Evolutionary conservation across 352 stramenopile genomes (phyloP), one percentile per base, ranked within the genome.

Genomic region (Lagenidium sp.): DNA sequence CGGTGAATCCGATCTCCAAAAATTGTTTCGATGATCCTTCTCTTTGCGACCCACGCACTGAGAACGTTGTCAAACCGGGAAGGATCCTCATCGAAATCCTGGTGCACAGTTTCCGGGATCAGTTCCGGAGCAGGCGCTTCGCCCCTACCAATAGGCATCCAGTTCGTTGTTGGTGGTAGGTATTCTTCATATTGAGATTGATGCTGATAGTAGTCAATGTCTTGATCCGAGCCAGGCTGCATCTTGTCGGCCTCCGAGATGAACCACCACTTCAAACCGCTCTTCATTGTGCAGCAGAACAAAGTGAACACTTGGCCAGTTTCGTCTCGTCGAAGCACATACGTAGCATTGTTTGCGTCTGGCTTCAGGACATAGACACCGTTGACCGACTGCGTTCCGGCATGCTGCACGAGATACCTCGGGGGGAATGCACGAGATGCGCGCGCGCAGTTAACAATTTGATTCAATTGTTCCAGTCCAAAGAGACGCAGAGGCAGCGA

Each of bases 151-250:
- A 76, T 89, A 4, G 76, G 61, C 18, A 95, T 60, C 95, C 95
- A 98, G 41, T 96, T 91, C 22, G 64, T 58, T 20, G 62, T 68
- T 6, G 92, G 90, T 4, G 96, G 96, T 24, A 97, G 53, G 15
- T 70, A 84, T 50, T 98, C 92, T 62, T 98, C 93, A 41, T 94
- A 76, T 46, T 85, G 71, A 3, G 89, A 97, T 59, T 97, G 96
- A 52, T 99, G 93, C 59, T 98, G 94, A 61, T 99, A 99, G 62
- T 99, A 99, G 61, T 99, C 95, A 52, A 98, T 94, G 65, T 99
- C 96, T 54, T 98, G 94, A 57, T 99, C 95, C 6, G 96, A 98
- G 21, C 96, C 96, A 25, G 95, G 95, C 49, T 98, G 87, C 57
- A 97, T 87, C 50, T 95, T 85, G 57, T 99, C 96, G 1, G 95